Conservation (phyloP, 768 basidiomycete species). For the Tricholoma terreum region DNA sequence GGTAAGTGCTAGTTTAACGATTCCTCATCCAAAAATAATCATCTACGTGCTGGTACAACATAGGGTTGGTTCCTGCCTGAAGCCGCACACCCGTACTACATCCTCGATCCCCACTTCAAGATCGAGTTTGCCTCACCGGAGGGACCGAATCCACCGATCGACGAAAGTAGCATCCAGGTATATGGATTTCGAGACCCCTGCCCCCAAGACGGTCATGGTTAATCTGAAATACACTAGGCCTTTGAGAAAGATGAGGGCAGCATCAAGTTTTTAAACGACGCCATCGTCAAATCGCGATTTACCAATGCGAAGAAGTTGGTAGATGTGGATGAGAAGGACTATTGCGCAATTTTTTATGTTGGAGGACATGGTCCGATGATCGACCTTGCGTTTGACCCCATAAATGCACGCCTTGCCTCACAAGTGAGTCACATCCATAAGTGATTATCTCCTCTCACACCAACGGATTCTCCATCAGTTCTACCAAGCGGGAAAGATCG, state of each 20-base stretch:
- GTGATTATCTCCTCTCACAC: not conserved
- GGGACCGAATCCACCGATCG: slow-evolving; percentile 71
- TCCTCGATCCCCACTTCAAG: slow-evolving; percentile 44
- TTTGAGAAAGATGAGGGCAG: slow-evolving; percentile 53
- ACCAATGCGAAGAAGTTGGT: slow-evolving; percentile 56
- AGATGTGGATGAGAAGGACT: slow-evolving; percentile 57
- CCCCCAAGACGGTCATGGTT: not conserved
- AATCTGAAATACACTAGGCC: slow-evolving; percentile 30
- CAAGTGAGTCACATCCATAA: slow-evolving; percentile 36
- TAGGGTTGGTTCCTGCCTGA: slow-evolving; percentile 82
- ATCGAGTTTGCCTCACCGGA: slow-evolving; percentile 61
- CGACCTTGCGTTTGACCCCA: slow-evolving; percentile 58
- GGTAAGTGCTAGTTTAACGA: slow-evolving; percentile 32
- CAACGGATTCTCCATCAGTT: slow-evolving; percentile 39
- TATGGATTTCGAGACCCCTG: slow-evolving; percentile 3
- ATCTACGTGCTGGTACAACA: not conserved
- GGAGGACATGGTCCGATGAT: slow-evolving; percentile 80
- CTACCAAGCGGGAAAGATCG: slow-evolving; percentile 63
- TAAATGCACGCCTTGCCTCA: slow-evolving; percentile 55
- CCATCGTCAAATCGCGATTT: slow-evolving; percentile 48
- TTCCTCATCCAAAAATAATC: too few relatives aligned
- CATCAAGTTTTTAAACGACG: slow-evolving; percentile 58
- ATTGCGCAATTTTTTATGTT: slow-evolving; percentile 73
- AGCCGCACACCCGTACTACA: slow-evolving; percentile 69
- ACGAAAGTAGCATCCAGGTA: slow-evolving; percentile 53